Conservation (phyloP, 495 filamentous ascomycete species). For the Xanthoparmelia taractica region DNA sequence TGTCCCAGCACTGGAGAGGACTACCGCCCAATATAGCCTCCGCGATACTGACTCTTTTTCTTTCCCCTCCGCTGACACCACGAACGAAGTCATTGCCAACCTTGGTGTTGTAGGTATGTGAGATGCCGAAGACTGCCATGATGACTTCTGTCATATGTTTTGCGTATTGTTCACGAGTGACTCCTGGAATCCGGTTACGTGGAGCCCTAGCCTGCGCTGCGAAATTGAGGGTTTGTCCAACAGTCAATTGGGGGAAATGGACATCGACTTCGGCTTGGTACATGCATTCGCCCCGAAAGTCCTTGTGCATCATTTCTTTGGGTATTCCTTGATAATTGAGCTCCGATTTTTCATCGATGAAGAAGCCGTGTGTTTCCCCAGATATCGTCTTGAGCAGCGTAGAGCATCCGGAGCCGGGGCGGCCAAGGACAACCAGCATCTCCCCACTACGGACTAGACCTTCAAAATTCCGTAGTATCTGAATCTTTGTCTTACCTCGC, state of each 20-base stretch:
- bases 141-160: conserved; percentile 64
- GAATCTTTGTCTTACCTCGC: conserved; percentile 51
- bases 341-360: conserved; percentile 52
- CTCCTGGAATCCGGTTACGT: conserved; percentile 50
- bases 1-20: conserved; percentile 78
- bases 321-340: conserved; percentile 69
- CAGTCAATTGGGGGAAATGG: conserved; percentile 75
- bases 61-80: conserved; percentile 74
- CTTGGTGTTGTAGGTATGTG: conserved; percentile 66
- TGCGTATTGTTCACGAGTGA: conserved; percentile 52
- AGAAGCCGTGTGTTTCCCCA: conserved; percentile 68
- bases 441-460: conserved; percentile 69
- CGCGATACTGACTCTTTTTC: conserved; percentile 76
- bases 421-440: conserved; percentile 72
- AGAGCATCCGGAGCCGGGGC: conserved; percentile 69
- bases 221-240: conserved; percentile 70
- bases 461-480: conserved; percentile 72
- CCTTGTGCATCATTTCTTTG: conserved; percentile 54
- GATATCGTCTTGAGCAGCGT: conserved; percentile 75
- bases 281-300: conserved; percentile 71
- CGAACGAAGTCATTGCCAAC: conserved; percentile 76
- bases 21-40: conserved; percentile 58
- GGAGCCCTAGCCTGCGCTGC: conserved; percentile 65
- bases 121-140: conserved; percentile 72
- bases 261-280: conserved; percentile 75